Base-by-base conservation (phyloP, 2,329 filamentous ascomycete species). In the Aspergillus bombycis region DNA sequence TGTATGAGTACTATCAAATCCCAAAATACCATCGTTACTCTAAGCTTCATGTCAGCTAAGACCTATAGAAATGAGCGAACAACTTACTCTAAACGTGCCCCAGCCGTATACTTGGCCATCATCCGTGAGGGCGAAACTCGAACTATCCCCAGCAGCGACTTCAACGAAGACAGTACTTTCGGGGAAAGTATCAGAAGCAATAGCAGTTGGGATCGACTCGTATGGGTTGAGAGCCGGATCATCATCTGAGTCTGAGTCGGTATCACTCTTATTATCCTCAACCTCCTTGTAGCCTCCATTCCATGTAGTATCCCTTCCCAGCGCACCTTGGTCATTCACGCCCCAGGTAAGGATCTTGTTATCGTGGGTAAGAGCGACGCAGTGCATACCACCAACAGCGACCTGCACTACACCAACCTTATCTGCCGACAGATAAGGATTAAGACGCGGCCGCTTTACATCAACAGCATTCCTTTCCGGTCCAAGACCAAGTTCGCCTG, bases 331-430 rank as follows among this genome's bases (percentile, higher is more conserved):
- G 73, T 96, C 92, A 74, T 95, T 95, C 70, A 95, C 92, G 60
- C 92, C 92, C 92, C 92, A 96, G 32, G 91, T 93, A 60, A 93
- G 81, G 69, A 96, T 91, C 79, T 89, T 89, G 82, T 93, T 92
- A 77, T 94, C 90, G 69, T 89, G 85, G 57, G 92, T 94, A 58
- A 95, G 80, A 3, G 89, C 91, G 66, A 91, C 82, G 58, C 85
- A 88, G 78, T 96, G 92, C 91, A 96, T 94, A 62, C 91, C 92
- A 65, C 92, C 92, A 64, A 89, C 88, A 57, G 91, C 88, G 62
- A 96, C 79, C 77, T 91, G 88, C 2, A 95, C 91, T 41, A 95
- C 87, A 53, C 88, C 86, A 60, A 89, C 84, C 43, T 80, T 80
- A 64, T 84, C 80, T 3, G 84, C 80, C 30, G 81, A 78, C 46